Base-by-base conservation (phyloP, 495 filamentous ascomycete genomes). In the Aspergillus taichungensis region DNA sequence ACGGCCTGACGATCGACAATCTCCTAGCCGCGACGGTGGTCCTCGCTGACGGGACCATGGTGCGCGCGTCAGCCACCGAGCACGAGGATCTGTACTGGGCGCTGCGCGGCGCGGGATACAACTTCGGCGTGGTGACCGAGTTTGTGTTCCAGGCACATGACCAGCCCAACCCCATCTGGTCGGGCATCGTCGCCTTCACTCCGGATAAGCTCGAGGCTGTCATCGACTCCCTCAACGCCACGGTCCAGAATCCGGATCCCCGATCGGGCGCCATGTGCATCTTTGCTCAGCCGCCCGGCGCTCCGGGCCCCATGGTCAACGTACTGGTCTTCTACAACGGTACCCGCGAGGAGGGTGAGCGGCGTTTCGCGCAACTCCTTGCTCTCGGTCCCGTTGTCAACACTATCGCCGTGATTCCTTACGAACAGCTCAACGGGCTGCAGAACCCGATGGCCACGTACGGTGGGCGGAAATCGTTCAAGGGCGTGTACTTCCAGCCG, bases 1-100 rank as follows among this genome's bases (percentile, higher is more conserved):
- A 77, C 46, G 78, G 77, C 9, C 62, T 78, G 8, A 66, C 63
- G 0, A 70, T 77, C 46, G 77, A 79, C 59, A 73, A 71, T 47
- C 63, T 80, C 1, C 49, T 78, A 7, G 61, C 62, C 6, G 68
- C 63, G 8, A 52, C 63, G 13, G 62, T 80, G 6, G 75, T 79
- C 1, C 62, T 77, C 3, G 75, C 76, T 5, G 66, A 77, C 41
- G 75, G 74, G 0, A 37, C 41, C 29, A 56, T 72, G 30, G 56
- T 69, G 9, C 64, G 51, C 1, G 67, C 69, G 3, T 69, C 67
- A 32, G 40, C 52, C 14, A 47, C 46, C 4, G 63, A 72, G 38
- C 50, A 75, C 43, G 12, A 40, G 1, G 72, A 76, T 31, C 53
- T 76, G 18, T 73, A 74, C 46, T 76, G 69, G 69, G 72, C 61